Evolutionary conservation across 2,329 filamentous ascomycete genomes (phyloP), one percentile per base, ranked within the genome.

Genomic region (Sphaerulina musiva): DNA sequence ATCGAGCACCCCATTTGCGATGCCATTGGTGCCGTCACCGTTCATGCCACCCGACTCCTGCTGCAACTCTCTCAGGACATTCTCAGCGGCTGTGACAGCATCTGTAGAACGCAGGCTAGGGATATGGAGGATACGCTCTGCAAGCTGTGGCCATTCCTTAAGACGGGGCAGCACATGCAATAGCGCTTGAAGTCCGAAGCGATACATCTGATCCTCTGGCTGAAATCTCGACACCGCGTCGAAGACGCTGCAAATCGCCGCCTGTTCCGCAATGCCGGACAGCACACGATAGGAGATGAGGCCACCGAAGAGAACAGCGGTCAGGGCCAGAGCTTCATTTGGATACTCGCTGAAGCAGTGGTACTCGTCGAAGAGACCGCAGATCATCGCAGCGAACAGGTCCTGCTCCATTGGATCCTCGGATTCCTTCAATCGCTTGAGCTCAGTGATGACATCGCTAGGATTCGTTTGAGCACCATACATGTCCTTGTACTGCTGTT

Each of bases 401-500:
- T 98, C 93, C 69, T 97, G 93, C 57, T 96, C 89, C 12, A 85
- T 76, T 1, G 89, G 80, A 56, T 93, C 87, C 46, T 83, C 82
- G 0, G 95, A 97, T 53, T 84, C 84, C 70, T 98, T 97, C 74
- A 95, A 95, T 53, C 82, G 80, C 59, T 89, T 85, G 65, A 98
- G 81, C 39, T 89, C 82, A 58, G 87, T 84, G 48, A 98, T 86
- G 60, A 98, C 87, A 51, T 89, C 83, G 52, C 89, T 83, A 14
- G 96, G 87, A 59, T 92, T 86, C 17, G 91, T 83, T 62, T 96
- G 89, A 61, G 89, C 86, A 61, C 89, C 87, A 69, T 98, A 98
- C 91, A 98, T 97, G 66, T 88, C 88, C 72, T 95, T 96, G 71
- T 96, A 98, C 59, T 95, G 85, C 62, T 96, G 89, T 67, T 97